Conservation (phyloP, 345 rosid species). For the Lumnitzera racemosa region DNA sequence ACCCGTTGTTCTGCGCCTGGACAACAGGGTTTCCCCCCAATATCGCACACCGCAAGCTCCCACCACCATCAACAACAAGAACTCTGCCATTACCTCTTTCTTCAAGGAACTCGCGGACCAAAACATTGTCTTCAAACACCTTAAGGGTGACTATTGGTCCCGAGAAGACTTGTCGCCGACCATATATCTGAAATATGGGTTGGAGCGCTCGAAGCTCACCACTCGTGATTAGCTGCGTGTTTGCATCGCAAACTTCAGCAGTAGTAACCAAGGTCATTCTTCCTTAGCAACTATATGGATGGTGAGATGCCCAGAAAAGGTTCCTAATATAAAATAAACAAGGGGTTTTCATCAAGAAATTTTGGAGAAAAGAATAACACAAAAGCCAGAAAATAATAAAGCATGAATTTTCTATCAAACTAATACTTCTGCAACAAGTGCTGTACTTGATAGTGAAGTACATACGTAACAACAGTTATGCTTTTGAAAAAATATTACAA, state of each 20-base stretch:
- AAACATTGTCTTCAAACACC: slow-evolving; percentile 47
- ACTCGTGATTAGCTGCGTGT: slow-evolving; percentile 17
- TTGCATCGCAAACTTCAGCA: slow-evolving; percentile 24
- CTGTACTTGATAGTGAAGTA: no score
- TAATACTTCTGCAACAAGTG: no score
- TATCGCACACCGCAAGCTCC: slow-evolving; percentile 19
- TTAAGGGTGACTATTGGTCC: slow-evolving; percentile 43
- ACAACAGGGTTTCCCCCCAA: slow-evolving; percentile 23
- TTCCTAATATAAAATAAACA: no score
- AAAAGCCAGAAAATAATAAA: no score
- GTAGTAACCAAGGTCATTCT: slow-evolving; percentile 22
- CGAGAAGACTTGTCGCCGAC: slow-evolving; percentile 21
- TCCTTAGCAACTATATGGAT: slow-evolving; percentile 1
- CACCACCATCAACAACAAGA: slow-evolving; percentile 22
- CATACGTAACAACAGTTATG: no score
- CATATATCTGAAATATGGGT: slow-evolving; percentile 17
- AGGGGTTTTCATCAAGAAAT: no score
- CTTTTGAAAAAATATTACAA: no score
- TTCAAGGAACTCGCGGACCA: slow-evolving; percentile 44
- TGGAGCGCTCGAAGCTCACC: slow-evolving; percentile 26
- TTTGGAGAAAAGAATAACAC: no score
- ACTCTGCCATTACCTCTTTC: slow-evolving; percentile 35
- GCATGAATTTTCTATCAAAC: no score
- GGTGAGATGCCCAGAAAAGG: no score
- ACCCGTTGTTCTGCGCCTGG: slow-evolving; percentile 42